phyloP scores from a whole-genome alignment of 176 grass and related monocot genomes.

The Raddia guianensis region DNA sequence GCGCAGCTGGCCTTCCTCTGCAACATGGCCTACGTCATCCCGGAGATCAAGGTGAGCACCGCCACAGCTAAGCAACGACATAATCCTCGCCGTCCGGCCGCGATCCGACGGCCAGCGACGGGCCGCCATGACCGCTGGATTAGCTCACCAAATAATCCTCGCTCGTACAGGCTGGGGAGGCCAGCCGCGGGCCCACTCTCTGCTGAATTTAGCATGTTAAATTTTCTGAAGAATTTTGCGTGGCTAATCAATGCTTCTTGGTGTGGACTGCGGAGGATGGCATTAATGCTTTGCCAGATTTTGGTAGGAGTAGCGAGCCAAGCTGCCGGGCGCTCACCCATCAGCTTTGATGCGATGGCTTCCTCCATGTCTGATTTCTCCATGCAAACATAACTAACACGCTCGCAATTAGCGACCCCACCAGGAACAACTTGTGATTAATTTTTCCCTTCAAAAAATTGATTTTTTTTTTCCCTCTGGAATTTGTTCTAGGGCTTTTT shows the following conservation, averaged over 20 bases:
- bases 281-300: slow-evolving; percentile 41
- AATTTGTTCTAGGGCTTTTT: neutral
- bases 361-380: neutral
- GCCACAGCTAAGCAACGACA: neutral
- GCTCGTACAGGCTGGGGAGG: neutral
- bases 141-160: slow-evolving; percentile 29
- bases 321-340: neutral
- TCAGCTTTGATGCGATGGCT: neutral
- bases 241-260: slow-evolving; percentile 25
- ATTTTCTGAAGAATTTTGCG: neutral
- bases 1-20: slow-evolving; percentile 90
- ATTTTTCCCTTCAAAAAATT: neutral
- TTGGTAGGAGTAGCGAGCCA: slow-evolving; percentile 29
- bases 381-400: neutral
- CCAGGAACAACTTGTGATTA: neutral
- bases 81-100: neutral
- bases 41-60: slow-evolving; percentile 79
- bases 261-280: neutral
- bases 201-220: neutral
- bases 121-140: neutral
- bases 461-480: neutral
- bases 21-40: slow-evolving; percentile 95
- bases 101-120: neutral
- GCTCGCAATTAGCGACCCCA: slow-evolving; percentile 15
- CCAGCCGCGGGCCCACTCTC: slow-evolving; percentile 6